A percentile compares a stretch with the other conserved stretches of the same genome.
These are phyloP conservation scores for Leccinum subspadiceum DNA, from an alignment of 1,284 basidiomycete genomes.

Conservation along the genomic window DNA sequence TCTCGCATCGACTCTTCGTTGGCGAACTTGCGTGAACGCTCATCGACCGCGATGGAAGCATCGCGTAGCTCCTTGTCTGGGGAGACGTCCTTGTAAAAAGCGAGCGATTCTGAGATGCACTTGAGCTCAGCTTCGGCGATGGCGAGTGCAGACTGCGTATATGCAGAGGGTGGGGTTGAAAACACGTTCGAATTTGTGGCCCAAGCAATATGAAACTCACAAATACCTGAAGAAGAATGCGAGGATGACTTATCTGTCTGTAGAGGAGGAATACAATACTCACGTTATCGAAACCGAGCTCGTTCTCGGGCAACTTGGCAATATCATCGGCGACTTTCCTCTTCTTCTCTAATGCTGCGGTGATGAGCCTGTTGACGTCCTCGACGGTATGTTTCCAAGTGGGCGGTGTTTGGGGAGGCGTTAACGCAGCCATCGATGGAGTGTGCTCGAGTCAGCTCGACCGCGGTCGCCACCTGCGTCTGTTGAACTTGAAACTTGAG, in stretches of 20 bases:
- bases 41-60: conserved; percentile 70
- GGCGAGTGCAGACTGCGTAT: conserved; percentile 47
- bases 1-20: conserved; percentile 75
- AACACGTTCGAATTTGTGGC: not conserved
- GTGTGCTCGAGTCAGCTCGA: not conserved
- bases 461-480: not conserved
- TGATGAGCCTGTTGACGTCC: conserved; percentile 56
- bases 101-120: conserved; percentile 53
- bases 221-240: conserved; percentile 51
- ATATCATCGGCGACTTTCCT: conserved; percentile 42
- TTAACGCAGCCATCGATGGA: conserved; percentile 39
- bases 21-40: conserved; percentile 61
- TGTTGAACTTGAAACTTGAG: not conserved
- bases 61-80: conserved; percentile 69
- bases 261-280: conserved; percentile 21
- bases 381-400: conserved; percentile 68
- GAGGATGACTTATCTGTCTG: not conserved
- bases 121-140: conserved; percentile 57
- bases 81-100: conserved; percentile 75
- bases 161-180: not conserved
- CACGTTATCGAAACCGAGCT: conserved; percentile 64
- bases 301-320: conserved; percentile 54
- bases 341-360: conserved; percentile 57
- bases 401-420: conserved; percentile 66
- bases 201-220: conserved; percentile 41